These are phyloP conservation scores for Venturia aucupariae DNA, from an alignment of 2,329 filamentous ascomycete species.

Conservation along the genomic window DNA sequence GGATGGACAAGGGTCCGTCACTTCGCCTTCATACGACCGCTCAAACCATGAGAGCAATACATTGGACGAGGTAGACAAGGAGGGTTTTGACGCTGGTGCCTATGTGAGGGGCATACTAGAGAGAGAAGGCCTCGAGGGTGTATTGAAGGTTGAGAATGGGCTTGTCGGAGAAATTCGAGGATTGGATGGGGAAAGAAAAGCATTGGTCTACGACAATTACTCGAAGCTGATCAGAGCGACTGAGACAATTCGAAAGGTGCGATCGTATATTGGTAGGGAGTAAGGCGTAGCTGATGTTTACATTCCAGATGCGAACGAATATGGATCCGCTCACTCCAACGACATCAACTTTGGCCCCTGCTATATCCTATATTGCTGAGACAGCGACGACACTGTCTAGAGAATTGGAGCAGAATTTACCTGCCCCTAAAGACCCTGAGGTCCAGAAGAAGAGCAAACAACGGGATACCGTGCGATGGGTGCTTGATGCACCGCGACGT, in stretches of 20 bases:
- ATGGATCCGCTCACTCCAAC: constrained; percentile 73
- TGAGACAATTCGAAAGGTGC: constrained; percentile 77
- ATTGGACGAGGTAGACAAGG: constrained; percentile 61
- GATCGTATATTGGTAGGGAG: constrained; percentile 12
- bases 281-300: neutral
- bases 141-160: constrained; percentile 61
- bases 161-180: constrained; percentile 63
- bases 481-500: constrained; percentile 51
- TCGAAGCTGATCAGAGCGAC: constrained; percentile 94
- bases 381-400: constrained; percentile 39
- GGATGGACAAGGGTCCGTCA: constrained; percentile 20
- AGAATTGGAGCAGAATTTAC: constrained; percentile 26
- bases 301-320: constrained; percentile 58
- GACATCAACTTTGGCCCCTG: constrained; percentile 62
- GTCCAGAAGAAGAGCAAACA: constrained; percentile 32
- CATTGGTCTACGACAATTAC: constrained; percentile 96
- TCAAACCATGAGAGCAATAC: neutral
- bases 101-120: constrained; percentile 56
- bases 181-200: constrained; percentile 92
- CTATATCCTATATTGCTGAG: constrained; percentile 65
- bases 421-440: constrained; percentile 17
- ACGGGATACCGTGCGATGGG: constrained; percentile 53
- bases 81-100: constrained; percentile 61
- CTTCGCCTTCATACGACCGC: neutral
- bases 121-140: constrained; percentile 55